A percentile compares a stretch with the other conserved stretches of the same genome.
phyloP scores from a whole-genome alignment of 2,329 filamentous ascomycete genomes.

The Diaporthe capsici region DNA sequence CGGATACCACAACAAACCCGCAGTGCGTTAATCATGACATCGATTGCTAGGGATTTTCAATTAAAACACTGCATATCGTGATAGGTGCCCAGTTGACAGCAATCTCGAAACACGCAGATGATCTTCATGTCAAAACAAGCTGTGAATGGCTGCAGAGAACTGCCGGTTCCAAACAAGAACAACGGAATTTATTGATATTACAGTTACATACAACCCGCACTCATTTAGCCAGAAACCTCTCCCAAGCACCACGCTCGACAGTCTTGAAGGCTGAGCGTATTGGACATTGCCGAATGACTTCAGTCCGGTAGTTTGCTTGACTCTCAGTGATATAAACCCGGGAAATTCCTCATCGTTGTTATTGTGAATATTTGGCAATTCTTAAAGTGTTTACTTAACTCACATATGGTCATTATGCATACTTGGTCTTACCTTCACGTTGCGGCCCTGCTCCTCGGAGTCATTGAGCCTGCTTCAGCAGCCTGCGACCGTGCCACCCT shows the following conservation, averaged over 20 bases:
- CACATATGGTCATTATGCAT: neutral
- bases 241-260: neutral
- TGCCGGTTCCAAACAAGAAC: conserved; percentile 9
- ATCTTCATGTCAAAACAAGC: neutral
- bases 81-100: neutral
- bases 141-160: conserved; percentile 22
- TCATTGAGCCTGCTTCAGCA: conserved; percentile 10
- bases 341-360: neutral
- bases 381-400: neutral
- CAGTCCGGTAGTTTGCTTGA: neutral
- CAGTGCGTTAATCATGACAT: neutral
- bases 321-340: neutral
- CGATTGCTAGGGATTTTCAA: neutral
- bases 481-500: conserved; percentile 43
- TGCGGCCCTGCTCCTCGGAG: neutral
- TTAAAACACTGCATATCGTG: neutral
- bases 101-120: neutral
- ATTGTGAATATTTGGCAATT: neutral
- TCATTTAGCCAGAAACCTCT: conserved; percentile 25
- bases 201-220: conserved; percentile 2
- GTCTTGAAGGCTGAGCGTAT: too few species aligned
- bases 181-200: conserved; percentile 6
- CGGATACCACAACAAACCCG: neutral
- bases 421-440: neutral
- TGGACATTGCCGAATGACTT: neutral